Evolutionary conservation across 2,329 filamentous ascomycete species (phyloP), one percentile per base, ranked within the genome.

Genomic region (Pyrenophora tritici-repentis): DNA sequence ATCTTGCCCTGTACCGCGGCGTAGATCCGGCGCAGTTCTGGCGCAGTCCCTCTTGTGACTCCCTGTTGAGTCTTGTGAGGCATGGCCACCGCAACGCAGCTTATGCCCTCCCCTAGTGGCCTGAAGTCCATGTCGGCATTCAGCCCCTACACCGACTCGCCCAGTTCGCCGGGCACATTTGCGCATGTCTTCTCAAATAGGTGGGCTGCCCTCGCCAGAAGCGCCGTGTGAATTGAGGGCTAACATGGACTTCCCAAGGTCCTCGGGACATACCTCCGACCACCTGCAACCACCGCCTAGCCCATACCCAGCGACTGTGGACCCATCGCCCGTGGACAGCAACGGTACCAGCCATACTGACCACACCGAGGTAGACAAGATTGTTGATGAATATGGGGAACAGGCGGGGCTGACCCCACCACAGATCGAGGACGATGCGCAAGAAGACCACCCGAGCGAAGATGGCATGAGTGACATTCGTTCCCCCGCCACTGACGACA

Each of bases 331-430:
- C 6, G 89, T 93, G 18, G 91, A 91, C 42, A 94, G 90, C 33
- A 92, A 89, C 69, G 89, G 89, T 52, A 94, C 90, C 18, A 88
- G 88, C 65, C 86, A 83, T 33, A 93, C 90, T 8, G 90, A 94
- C 66, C 86, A 84, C 37, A 93, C 90, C 9, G 90, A 94, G 62
- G 71, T 75, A 68, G 32, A 34, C 14, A 40, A 47, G 24, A 13
- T n/a, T 24, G 35, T 35, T 12, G 39, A 31, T 20, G 14, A 13
- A 20, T 14, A 13, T 31, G 26, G 26, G 13, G 38, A 33, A 46
- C 22, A 40, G 41, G 51, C 54, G 52, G 49, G 50, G 61, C 65
- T 71, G 56, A 73, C 58, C 35, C 43, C 44, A 44, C 53, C 17
- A 52, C 53, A 74, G 69, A 91, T 94, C 46, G 90, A 94, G 56